Percentiles rank a stretch among this genome's conserved stretches.
phyloP scores from a whole-genome alignment of 495 filamentous ascomycete genomes.

The Immersiella caudata region DNA sequence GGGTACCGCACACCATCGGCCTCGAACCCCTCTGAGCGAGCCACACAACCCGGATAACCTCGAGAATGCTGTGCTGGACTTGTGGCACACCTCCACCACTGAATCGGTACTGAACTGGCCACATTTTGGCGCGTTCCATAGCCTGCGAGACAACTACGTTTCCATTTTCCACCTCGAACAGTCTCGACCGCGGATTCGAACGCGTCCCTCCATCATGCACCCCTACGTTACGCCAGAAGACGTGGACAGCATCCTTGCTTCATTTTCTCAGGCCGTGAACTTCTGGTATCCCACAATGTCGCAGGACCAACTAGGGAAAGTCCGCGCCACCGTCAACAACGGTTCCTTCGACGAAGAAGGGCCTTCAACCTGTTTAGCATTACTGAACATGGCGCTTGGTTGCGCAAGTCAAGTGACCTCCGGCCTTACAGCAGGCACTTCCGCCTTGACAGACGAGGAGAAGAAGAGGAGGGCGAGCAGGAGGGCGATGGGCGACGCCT shows the following conservation, averaged over 20 bases:
- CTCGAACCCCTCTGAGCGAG: conserved; percentile 14
- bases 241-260: conserved; percentile 39
- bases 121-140: conserved; percentile 37
- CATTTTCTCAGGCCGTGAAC: conserved; percentile 38
- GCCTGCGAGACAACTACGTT: conserved; percentile 32
- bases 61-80: conserved; percentile 39
- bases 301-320: conserved; percentile 25
- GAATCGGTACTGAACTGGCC: conserved; percentile 39
- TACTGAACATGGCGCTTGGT: conserved; percentile 40
- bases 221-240: conserved; percentile 44
- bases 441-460: conserved; percentile 16
- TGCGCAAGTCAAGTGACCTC: conserved; percentile 35
- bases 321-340: conserved; percentile 23
- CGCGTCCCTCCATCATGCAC: conserved; percentile 23
- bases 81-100: conserved; percentile 38
- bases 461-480: conserved; percentile 17
- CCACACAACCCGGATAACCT: conserved; percentile 22
- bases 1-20: neutral
- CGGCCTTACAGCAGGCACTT: conserved; percentile 13
- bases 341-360: conserved; percentile 27
- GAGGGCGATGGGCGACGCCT: conserved; percentile 36
- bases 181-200: conserved; percentile 25
- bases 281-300: conserved; percentile 44
- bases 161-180: conserved; percentile 42
- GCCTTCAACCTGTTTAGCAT: conserved; percentile 32